Evolutionary conservation across 331 rosid species (phyloP).

Genomic region (Erythrophleum ivorense): DNA sequence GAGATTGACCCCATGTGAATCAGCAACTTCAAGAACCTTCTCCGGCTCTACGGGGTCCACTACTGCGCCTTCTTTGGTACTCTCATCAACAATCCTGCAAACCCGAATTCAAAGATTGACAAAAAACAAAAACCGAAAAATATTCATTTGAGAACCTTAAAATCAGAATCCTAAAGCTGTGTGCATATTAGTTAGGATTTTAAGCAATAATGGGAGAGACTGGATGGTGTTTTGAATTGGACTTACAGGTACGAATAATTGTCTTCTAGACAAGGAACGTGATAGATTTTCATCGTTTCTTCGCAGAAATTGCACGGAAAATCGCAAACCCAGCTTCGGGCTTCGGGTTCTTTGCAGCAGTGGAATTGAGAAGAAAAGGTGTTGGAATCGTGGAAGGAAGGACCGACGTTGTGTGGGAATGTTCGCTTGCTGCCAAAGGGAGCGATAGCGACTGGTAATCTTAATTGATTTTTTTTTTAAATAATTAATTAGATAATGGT

Average conservation of each 20-base stretch:
- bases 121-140: neutral
- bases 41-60: constrained; percentile 86
- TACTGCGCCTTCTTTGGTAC: constrained; percentile 76
- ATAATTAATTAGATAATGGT: too few relatives aligned
- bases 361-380: neutral
- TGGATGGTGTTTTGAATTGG: neutral
- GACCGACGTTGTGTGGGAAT: neutral
- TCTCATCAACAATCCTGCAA: constrained; percentile 72
- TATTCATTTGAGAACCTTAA: neutral
- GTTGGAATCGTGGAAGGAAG: neutral
- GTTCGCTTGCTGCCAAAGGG: neutral
- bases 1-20: constrained; percentile 60
- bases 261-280: constrained; percentile 70
- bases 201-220: neutral
- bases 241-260: constrained; percentile 80
- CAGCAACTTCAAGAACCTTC: constrained; percentile 65
- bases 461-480: too few relatives aligned
- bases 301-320: neutral
- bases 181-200: neutral
- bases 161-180: neutral
- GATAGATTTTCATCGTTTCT: constrained; percentile 58
- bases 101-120: constrained; percentile 4
- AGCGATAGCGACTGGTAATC: too few relatives aligned
- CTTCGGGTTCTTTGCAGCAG: neutral
- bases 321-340: neutral